These are phyloP conservation scores for Pyricularia sp. DNA, from an alignment of 2,329 filamentous ascomycete genomes.

Conservation along the genomic window DNA sequence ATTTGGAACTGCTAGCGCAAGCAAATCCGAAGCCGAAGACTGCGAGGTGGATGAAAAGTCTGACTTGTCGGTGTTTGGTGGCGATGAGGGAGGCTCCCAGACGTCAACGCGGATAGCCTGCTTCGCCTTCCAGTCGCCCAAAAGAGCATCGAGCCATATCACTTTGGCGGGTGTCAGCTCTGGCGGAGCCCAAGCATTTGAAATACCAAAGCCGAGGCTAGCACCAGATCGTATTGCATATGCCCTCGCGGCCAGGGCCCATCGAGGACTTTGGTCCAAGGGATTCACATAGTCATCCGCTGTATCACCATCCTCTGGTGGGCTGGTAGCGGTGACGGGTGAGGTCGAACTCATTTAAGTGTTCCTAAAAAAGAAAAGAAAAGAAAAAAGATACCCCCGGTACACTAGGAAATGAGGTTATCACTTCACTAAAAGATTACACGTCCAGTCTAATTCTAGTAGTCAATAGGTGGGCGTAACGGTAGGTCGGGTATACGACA, in stretches of 20 bases:
- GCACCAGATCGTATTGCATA: constrained; percentile 14
- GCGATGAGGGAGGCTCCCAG: constrained; percentile 6
- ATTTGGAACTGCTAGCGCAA: neutral
- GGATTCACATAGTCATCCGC: constrained; percentile 15
- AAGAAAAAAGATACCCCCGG: no score
- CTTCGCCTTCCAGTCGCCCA: constrained; percentile 15
- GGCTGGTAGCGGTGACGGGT: neutral
- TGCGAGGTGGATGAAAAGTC: neutral
- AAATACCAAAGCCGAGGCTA: constrained; percentile 13
- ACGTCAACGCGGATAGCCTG: constrained; percentile 15
- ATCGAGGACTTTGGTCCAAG: constrained; percentile 14
- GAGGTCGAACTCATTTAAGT: neutral
- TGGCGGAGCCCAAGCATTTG: constrained; percentile 5
- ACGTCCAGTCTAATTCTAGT: neutral
- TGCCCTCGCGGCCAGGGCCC: constrained; percentile 17
- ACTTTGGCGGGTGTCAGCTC: constrained; percentile 10
- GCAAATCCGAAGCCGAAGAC: neutral
- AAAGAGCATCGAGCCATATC: constrained; percentile 17
- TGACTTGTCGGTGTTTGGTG: neutral
- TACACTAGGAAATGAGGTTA: neutral
- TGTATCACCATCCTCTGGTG: neutral
- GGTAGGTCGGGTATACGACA: neutral
- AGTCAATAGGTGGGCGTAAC: neutral
- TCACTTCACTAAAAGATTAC: neutral
- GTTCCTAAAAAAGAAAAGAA: neutral